A percentile compares a stretch with the other conserved stretches of the same genome.
phyloP scores from a whole-genome alignment of 306 rosid species.

The Cucumis melo region DNA sequence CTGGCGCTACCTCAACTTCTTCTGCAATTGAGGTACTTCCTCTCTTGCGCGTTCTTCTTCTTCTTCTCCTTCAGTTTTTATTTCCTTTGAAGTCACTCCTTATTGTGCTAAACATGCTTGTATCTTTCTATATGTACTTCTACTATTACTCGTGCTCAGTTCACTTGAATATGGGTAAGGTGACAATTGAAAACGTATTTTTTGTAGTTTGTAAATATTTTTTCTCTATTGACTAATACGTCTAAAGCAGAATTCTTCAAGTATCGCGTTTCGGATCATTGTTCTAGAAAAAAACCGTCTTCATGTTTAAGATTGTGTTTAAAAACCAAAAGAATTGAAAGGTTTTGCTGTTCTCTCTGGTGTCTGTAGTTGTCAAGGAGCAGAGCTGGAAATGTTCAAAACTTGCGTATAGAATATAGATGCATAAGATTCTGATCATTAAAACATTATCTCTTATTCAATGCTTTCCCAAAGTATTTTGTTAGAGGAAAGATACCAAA shows the following conservation, averaged over 20 bases:
- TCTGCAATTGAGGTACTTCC: constrained; percentile 48
- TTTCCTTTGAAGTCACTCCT: neutral
- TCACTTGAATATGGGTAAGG: neutral
- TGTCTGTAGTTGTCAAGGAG: neutral
- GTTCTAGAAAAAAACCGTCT: neutral
- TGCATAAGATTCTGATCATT: neutral
- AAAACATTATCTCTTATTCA: neutral
- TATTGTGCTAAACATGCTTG: neutral
- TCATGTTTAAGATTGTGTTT: neutral
- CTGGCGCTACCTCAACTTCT: constrained; percentile 75
- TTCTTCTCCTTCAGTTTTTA: neutral
- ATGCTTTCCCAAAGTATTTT: too few relatives aligned
- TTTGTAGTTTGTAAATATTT: neutral
- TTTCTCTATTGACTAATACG: neutral
- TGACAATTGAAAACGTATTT: neutral
- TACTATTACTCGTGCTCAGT: neutral
- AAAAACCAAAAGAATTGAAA: neutral
- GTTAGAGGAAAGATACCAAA: too few relatives aligned
- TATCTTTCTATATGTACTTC: neutral
- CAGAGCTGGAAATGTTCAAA: neutral
- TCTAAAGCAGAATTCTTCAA: neutral
- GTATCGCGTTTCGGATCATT: neutral
- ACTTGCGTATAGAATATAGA: neutral
- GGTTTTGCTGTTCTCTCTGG: neutral
- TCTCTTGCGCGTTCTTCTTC: neutral